Conservation (phyloP, 2,329 filamentous ascomycete genomes). For the Diaporthe helianthi region DNA sequence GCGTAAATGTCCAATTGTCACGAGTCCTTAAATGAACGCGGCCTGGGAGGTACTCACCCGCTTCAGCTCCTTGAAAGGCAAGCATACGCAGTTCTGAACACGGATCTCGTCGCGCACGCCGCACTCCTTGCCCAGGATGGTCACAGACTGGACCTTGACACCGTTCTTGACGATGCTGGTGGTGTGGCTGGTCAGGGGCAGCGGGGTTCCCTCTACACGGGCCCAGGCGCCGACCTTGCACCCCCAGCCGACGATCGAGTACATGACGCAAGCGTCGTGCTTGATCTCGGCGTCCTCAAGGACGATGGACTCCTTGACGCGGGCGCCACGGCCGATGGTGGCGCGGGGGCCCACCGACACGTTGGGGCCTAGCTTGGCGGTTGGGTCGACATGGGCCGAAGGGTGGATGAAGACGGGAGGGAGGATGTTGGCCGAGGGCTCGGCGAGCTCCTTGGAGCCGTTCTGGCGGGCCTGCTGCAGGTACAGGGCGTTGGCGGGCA, state of each 20-base stretch:
- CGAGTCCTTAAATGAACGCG: neutral
- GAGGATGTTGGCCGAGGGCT: conserved; percentile 85
- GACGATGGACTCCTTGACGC: conserved; percentile 95
- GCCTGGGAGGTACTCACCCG: conserved; percentile 65
- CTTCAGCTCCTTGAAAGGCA: conserved; percentile 98
- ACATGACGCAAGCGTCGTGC: conserved; percentile 94
- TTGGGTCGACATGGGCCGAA: conserved; percentile 86
- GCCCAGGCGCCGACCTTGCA: conserved; percentile 98
- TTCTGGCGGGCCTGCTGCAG: conserved; percentile 91
- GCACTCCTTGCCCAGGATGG: conserved; percentile 96
- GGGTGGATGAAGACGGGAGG: conserved; percentile 96
- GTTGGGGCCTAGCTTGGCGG: conserved; percentile 95
- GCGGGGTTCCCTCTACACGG: conserved; percentile 93
- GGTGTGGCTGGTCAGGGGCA: conserved; percentile 83
- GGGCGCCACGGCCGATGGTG: conserved; percentile 82
- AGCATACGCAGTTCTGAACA: conserved; percentile 96
- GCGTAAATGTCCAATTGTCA: neutral
- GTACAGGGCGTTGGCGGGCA: conserved; percentile 96
- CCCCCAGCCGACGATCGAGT: conserved; percentile 97
- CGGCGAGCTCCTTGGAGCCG: conserved; percentile 80
- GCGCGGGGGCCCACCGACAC: conserved; percentile 94
- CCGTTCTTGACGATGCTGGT: conserved; percentile 98
- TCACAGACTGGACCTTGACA: conserved; percentile 98
- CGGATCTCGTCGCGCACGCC: conserved; percentile 90
- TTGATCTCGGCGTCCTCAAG: conserved; percentile 95